Conservation (phyloP, 1,139 yeast genomes). For the Sugiyamaella paludigena region DNA sequence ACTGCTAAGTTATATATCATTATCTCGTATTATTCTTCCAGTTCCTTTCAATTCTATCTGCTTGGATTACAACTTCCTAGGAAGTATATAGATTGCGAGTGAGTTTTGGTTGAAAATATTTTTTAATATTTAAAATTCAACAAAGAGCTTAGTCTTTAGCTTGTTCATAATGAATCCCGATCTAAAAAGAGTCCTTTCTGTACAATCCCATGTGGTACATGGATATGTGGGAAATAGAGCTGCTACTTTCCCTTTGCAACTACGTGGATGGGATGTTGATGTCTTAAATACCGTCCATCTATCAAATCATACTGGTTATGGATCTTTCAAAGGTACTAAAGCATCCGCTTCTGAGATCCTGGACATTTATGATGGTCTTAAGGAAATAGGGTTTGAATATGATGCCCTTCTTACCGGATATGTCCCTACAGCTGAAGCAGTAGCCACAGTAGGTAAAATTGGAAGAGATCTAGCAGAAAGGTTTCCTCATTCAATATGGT, state of each 20-base stretch:
- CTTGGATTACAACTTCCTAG: no score
- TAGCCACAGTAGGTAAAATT: conserved; percentile 49
- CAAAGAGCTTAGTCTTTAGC: no score
- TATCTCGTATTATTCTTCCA: no score
- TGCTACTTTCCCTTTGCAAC: conserved; percentile 75
- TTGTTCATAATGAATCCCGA: not conserved
- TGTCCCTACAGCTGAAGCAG: conserved; percentile 56
- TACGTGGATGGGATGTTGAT: conserved; percentile 82
- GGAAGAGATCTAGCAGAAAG: conserved; percentile 34
- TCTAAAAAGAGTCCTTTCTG: conserved; percentile 43
- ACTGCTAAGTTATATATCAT: no score
- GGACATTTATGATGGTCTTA: conserved; percentile 49
- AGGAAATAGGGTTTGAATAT: conserved; percentile 46
- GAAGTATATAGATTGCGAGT: no score
- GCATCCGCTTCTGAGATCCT: conserved; percentile 44
- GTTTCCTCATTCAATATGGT: conserved; percentile 46
- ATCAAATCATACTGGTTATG: conserved; percentile 82
- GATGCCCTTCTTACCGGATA: conserved; percentile 72
- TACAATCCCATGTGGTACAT: conserved; percentile 82
- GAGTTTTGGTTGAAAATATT: no score
- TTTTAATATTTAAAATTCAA: no score
- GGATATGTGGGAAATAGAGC: conserved; percentile 86
- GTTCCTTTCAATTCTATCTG: no score
- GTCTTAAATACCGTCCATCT: conserved; percentile 74
- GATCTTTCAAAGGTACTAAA: conserved; percentile 48